Conservation (phyloP, 2,329 filamentous ascomycete genomes). For the Chrysoporthe deuterocubensis region DNA sequence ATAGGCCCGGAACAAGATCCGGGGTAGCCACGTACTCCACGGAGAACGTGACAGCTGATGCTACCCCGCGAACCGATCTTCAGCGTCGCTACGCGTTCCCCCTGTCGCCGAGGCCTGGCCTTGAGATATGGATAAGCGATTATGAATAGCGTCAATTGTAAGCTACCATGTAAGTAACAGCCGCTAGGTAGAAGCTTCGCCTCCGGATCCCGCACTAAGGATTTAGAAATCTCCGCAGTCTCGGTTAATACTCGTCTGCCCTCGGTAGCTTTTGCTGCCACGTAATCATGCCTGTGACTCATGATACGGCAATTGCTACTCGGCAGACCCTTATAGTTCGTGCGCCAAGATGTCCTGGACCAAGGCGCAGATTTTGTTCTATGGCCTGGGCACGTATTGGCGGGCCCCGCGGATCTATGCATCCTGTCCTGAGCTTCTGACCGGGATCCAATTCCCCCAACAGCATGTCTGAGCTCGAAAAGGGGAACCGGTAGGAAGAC, state of each 20-base stretch:
- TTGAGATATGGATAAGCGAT: neutral
- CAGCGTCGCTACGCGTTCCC: neutral
- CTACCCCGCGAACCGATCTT: neutral
- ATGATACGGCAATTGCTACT: neutral
- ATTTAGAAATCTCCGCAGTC: neutral
- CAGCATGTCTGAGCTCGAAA: neutral
- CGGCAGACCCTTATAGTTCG: neutral
- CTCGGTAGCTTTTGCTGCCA: neutral
- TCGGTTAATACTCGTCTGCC: neutral
- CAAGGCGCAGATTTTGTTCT: neutral
- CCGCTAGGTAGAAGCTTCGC: neutral
- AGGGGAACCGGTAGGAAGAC: neutral
- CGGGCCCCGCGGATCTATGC: neutral
- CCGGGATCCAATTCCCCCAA: neutral
- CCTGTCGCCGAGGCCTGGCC: neutral
- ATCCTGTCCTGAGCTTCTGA: neutral
- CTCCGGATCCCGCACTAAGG: neutral
- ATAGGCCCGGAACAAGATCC: neutral
- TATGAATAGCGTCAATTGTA: neutral
- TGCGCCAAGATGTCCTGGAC: neutral
- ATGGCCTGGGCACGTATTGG: neutral
- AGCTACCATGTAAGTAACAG: neutral
- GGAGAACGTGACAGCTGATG: neutral
- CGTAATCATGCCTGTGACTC: neutral
- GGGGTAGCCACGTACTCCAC: neutral